A percentile compares a stretch with the other conserved stretches of the same genome.
phyloP scores from a whole-genome alignment of 2,329 filamentous ascomycete species.

The Lizonia empirigonia region DNA sequence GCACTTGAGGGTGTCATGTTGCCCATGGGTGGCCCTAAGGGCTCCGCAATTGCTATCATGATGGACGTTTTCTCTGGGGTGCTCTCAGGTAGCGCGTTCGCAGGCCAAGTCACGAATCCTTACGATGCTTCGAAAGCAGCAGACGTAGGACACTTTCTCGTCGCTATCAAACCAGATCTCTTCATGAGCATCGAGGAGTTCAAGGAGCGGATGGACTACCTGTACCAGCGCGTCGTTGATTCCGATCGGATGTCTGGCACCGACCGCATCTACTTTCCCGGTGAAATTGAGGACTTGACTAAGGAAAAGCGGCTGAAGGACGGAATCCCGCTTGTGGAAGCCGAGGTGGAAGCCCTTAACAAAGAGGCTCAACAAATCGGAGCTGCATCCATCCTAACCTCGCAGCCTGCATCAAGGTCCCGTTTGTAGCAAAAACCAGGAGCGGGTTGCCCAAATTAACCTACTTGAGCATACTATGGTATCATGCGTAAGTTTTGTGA shows the following conservation, averaged over 20 bases:
- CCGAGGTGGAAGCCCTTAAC: constrained; percentile 58
- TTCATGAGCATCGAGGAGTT: constrained; percentile 76
- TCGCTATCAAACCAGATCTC: constrained; percentile 70
- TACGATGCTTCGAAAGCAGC: constrained; percentile 73
- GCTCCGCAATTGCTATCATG: constrained; percentile 77
- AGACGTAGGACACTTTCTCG: constrained; percentile 75
- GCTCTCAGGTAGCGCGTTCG: constrained; percentile 77
- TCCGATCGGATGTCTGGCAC: constrained; percentile 60
- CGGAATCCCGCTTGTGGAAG: constrained; percentile 58
- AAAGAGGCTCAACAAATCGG: constrained; percentile 56
- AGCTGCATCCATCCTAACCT: constrained; percentile 23
- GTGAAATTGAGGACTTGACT: constrained; percentile 33
- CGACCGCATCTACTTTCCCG: constrained; percentile 63
- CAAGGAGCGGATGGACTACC: constrained; percentile 64
- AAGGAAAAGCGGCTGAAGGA: constrained; percentile 42
- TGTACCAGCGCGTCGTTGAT: constrained; percentile 60
- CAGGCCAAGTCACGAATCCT: constrained; percentile 75
- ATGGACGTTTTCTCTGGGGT: constrained; percentile 89
- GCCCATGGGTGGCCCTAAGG: constrained; percentile 85
- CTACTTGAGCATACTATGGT: no score
- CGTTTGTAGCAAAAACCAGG: constrained; percentile 20
- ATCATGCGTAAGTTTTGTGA: no score
- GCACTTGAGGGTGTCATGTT: constrained; percentile 77
- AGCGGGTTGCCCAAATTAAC: no score
- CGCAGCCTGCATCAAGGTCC: constrained; percentile 21